Conservation (phyloP, 2,329 filamentous ascomycete genomes). For the Penicillium sp. region DNA sequence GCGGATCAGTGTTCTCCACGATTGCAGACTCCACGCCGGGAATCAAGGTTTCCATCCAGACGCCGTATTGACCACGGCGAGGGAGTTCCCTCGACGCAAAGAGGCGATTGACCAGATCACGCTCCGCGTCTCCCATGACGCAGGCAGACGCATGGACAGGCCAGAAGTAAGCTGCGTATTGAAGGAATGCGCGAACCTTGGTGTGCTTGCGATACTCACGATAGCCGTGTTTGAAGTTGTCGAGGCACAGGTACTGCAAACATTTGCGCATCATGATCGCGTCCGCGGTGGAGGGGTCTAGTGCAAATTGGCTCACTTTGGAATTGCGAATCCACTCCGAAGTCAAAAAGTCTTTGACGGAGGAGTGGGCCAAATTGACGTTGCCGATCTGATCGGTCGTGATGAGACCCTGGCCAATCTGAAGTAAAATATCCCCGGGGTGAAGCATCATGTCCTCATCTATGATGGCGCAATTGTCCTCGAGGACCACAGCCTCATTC, state of each 20-base stretch:
- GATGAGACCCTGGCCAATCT: constrained; percentile 17
- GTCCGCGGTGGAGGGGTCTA: constrained; percentile 11
- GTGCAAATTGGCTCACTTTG: constrained; percentile 11
- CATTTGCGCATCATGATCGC: constrained; percentile 13
- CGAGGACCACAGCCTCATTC: constrained; percentile 13
- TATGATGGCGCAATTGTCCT: constrained; percentile 6
- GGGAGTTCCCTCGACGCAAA: constrained; percentile 11
- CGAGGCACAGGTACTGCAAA: constrained; percentile 13
- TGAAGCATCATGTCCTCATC: constrained; percentile 19
- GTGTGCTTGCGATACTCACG: neutral
- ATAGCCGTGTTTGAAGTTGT: constrained; percentile 16
- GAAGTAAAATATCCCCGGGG: constrained; percentile 12
- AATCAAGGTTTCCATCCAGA: constrained; percentile 13
- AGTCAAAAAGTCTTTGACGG: constrained; percentile 15
- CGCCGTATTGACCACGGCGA: constrained; percentile 14
- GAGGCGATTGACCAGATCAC: constrained; percentile 8
- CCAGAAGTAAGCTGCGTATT: constrained; percentile 16
- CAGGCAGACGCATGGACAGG: constrained; percentile 8
- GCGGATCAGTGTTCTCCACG: constrained; percentile 14
- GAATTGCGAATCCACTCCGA: constrained; percentile 17
- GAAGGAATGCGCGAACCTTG: constrained; percentile 7
- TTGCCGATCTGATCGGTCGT: constrained; percentile 7
- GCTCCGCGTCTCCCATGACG: constrained; percentile 2
- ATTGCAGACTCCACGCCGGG: neutral
- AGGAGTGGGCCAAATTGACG: constrained; percentile 14